Evolutionary conservation across 495 filamentous ascomycete genomes (phyloP).

Genomic region (Aspergillus steynii): DNA sequence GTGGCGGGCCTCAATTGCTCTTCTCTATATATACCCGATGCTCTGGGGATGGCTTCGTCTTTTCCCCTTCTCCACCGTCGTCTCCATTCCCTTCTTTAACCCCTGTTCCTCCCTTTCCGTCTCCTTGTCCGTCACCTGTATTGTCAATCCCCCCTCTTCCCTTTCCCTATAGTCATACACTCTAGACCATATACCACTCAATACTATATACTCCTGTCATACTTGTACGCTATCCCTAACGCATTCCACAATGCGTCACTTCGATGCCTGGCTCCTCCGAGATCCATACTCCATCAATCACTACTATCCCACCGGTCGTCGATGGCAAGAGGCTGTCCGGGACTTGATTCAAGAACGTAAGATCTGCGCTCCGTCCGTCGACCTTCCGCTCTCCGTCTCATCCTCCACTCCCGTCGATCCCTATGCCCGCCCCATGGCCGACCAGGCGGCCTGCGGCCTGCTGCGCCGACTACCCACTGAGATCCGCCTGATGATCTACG

Average conservation of each 20-base stretch:
- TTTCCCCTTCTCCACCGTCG: not conserved
- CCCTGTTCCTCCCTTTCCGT: conserved; percentile 1
- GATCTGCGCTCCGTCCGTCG: conserved; percentile 36
- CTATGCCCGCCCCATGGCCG: conserved; percentile 19
- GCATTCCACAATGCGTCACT: conserved; percentile 40
- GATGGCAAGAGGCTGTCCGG: conserved; percentile 45
- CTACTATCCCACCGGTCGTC: conserved; percentile 43
- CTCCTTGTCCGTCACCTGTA: not conserved
- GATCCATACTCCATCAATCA: conserved; percentile 50
- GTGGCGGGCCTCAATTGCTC: not conserved
- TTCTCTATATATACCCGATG: not conserved
- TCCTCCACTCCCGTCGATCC: conserved; percentile 18
- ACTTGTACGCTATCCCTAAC: not conserved
- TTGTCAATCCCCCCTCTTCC: not conserved
- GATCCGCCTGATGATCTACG: conserved; percentile 57
- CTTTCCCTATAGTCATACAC: not conserved
- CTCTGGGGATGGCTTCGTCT: not conserved
- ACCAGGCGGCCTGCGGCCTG: conserved; percentile 26
- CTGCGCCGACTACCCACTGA: conserved; percentile 48
- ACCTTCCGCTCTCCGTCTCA: conserved; percentile 2
- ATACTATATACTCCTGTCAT: not conserved
- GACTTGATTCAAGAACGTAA: conserved; percentile 39
- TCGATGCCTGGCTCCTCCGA: conserved; percentile 47
- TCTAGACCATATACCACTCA: not conserved
- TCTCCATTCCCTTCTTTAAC: conserved; percentile 4